phyloP scores from a whole-genome alignment of 495 filamentous ascomycete genomes.

The Trichodelitschia bisporula region DNA sequence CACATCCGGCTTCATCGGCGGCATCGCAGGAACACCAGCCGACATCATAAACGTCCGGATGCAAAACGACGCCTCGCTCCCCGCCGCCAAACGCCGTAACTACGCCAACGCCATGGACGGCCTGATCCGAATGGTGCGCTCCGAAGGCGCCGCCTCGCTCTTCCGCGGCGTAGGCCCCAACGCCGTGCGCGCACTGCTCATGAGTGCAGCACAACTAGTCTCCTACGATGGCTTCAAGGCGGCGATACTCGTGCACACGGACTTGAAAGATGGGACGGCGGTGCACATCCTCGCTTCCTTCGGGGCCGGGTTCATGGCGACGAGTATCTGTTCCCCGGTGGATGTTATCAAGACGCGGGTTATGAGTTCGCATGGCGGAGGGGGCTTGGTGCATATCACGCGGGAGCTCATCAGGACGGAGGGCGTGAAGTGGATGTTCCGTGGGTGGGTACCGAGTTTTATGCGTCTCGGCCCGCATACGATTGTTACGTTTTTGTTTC shows the following conservation, averaged over 20 bases:
- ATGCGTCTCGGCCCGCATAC: constrained; percentile 83
- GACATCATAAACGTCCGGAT: constrained; percentile 96
- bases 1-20: constrained; percentile 68
- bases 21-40: constrained; percentile 75
- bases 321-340: constrained; percentile 82
- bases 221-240: constrained; percentile 83
- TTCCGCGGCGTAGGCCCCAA: constrained; percentile 89
- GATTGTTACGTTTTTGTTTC: constrained; percentile 79
- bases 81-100: constrained; percentile 46
- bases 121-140: constrained; percentile 53
- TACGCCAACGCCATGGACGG: constrained; percentile 81
- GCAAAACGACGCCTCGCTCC: constrained; percentile 81
- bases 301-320: constrained; percentile 77
- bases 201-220: constrained; percentile 80
- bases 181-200: constrained; percentile 65
- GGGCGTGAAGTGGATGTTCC: constrained; percentile 75
- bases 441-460: constrained; percentile 95
- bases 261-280: constrained; percentile 47
- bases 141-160: constrained; percentile 46
- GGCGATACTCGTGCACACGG: constrained; percentile 36
- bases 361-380: constrained; percentile 43
- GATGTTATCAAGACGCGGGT: constrained; percentile 95
- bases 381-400: constrained; percentile 15
- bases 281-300: constrained; percentile 79
- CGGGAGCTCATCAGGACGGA: constrained; percentile 48